phyloP scores from a whole-genome alignment of 2,329 filamentous ascomycete genomes.

The Coleophoma cylindrospora region DNA sequence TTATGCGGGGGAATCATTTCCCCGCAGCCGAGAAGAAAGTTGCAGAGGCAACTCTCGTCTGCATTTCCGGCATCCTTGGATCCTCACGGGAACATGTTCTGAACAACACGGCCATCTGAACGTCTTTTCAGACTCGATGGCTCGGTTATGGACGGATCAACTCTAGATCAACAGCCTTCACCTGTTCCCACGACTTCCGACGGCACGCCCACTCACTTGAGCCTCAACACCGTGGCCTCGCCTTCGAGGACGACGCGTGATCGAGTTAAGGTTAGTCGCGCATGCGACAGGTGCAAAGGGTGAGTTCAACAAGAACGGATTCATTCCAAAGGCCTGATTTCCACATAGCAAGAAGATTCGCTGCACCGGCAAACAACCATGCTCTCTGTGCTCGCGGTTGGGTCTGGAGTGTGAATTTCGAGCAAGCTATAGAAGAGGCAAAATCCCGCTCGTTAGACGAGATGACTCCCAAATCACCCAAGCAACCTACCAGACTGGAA shows the following conservation, averaged over 20 bases:
- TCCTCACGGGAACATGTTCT: too few species aligned
- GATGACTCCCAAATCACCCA: not conserved
- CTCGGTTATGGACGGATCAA: too few species aligned
- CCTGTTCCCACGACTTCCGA: too few species aligned
- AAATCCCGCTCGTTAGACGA: conserved; percentile 31
- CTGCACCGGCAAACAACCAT: conserved; percentile 35
- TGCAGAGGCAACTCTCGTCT: too few species aligned
- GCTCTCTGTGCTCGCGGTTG: conserved; percentile 27
- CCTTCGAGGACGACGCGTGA: conserved; percentile 5
- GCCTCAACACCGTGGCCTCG: too few species aligned
- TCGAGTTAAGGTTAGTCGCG: conserved; percentile 34
- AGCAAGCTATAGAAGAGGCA: conserved; percentile 42
- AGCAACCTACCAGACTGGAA: not conserved
- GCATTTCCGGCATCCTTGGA: too few species aligned
- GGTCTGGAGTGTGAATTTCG: conserved; percentile 39
- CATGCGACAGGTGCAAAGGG: conserved; percentile 44
- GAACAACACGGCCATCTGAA: too few species aligned
- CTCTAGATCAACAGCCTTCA: too few species aligned
- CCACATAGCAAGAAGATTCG: conserved; percentile 30
- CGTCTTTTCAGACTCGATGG: too few species aligned
- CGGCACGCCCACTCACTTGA: too few species aligned
- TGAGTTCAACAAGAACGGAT: conserved; percentile 11
- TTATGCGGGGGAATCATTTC: too few species aligned
- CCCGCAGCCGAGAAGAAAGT: too few species aligned
- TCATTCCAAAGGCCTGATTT: not conserved